Evolutionary conservation across 2,329 filamentous ascomycete species (phyloP).

Genomic region (Canariomyces notabilis): DNA sequence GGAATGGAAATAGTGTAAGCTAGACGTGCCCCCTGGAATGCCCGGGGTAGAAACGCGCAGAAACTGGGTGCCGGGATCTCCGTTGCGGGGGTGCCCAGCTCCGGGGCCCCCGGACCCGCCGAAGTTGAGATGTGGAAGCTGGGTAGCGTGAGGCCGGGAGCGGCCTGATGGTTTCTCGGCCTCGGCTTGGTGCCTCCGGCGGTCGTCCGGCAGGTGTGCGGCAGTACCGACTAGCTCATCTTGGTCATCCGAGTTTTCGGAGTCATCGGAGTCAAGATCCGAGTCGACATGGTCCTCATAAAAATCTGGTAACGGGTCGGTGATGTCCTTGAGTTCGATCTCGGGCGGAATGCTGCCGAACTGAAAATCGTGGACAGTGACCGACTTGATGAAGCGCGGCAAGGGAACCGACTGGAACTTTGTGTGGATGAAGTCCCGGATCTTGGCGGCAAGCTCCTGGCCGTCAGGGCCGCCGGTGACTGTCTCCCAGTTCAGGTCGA

Average conservation of each 20-base stretch:
- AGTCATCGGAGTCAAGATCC: constrained; percentile 50
- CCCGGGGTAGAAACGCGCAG: constrained; percentile 57
- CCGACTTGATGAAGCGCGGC: constrained; percentile 93
- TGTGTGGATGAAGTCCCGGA: constrained; percentile 89
- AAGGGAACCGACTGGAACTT: constrained; percentile 90
- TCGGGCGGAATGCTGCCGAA: constrained; percentile 80
- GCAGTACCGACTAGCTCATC: constrained; percentile 33
- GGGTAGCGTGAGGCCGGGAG: constrained; percentile 17
- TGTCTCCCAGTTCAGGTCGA: constrained; percentile 94
- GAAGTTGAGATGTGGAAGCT: constrained; percentile 36
- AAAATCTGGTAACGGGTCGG: constrained; percentile 91
- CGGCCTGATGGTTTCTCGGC: constrained; percentile 13
- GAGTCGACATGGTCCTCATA: constrained; percentile 77
- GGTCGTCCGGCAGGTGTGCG: constrained; percentile 32
- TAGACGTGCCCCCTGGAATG: constrained; percentile 67
- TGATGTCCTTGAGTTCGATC: constrained; percentile 93
- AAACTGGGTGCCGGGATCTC: constrained; percentile 51
- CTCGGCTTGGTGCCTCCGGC: constrained; percentile 24
- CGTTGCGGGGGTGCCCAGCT: constrained; percentile 17
- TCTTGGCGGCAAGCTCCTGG: constrained; percentile 72
- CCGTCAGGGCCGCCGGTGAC: constrained; percentile 88
- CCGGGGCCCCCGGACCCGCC: constrained; percentile 31
- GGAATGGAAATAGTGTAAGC: constrained; percentile 77
- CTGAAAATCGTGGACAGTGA: constrained; percentile 89
- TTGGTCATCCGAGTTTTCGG: constrained; percentile 43